A percentile compares a stretch with the other conserved stretches of the same genome.
Conservation (phyloP, 208 protist species). For the Acanthamoeba lenticulata region DNA sequence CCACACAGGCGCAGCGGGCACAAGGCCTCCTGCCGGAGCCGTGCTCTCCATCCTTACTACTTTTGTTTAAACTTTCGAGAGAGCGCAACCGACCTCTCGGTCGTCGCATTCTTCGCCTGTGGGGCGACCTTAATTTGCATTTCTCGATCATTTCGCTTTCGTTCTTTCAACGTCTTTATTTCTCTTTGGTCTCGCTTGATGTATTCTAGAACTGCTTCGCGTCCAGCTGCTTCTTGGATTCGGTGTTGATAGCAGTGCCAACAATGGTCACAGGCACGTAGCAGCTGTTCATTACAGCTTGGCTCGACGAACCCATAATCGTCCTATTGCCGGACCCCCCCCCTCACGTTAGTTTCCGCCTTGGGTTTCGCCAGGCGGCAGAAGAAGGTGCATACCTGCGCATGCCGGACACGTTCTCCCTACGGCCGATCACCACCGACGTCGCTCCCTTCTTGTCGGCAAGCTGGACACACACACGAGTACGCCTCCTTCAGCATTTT, state of each 20-base stretch:
- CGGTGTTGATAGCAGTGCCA: background rate
- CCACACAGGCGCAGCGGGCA: no score
- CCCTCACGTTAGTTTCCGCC: background rate
- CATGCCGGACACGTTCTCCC: constrained; percentile 19
- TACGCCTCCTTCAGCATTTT: background rate
- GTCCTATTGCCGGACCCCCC: background rate
- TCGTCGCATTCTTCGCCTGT: no score
- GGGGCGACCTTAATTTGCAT: no score
- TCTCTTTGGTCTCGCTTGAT: no score
- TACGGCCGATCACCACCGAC: background rate
- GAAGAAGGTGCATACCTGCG: background rate
- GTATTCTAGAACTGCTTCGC: no score
- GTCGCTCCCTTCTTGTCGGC: background rate
- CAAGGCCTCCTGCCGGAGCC: no score
- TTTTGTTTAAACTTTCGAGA: no score
- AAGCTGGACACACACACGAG: background rate
- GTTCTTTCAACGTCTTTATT: no score
- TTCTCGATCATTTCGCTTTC: no score
- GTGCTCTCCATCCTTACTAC: no score
- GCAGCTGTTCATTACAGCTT: constrained; percentile 31
- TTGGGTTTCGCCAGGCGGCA: background rate
- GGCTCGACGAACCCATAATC: constrained; percentile 17
- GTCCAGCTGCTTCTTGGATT: no score
- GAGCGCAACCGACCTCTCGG: no score
- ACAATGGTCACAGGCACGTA: constrained; percentile 40